Evolutionary conservation across 1,284 basidiomycete genomes (phyloP).

Genomic region (Farysia itapuensis): DNA sequence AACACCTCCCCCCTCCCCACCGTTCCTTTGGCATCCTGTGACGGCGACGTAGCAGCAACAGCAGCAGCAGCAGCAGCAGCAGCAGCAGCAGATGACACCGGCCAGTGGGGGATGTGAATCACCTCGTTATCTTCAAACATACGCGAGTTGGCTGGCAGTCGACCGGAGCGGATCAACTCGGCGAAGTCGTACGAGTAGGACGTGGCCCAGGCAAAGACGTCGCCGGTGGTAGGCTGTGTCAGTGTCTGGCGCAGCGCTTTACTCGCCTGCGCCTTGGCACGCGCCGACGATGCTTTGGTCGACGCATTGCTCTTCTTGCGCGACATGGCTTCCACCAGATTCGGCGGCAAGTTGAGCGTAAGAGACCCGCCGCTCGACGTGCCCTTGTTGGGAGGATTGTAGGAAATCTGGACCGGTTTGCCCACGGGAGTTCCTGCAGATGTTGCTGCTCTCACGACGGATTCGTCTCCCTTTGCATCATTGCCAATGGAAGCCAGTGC

Average conservation of each 20-base stretch:
- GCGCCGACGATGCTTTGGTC: conserved; percentile 28
- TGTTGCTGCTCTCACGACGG: too few relatives aligned
- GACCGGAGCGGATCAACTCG: conserved; percentile 32
- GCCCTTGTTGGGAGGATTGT: conserved; percentile 24
- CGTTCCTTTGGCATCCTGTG: not conserved
- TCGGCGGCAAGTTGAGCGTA: conserved; percentile 33
- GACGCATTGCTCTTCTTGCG: conserved; percentile 12
- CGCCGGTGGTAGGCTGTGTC: conserved; percentile 27
- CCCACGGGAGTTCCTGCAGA: too few relatives aligned
- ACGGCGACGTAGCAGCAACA: not conserved
- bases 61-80: not conserved
- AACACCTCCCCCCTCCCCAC: conserved; percentile 46
- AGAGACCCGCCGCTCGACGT: conserved; percentile 18
- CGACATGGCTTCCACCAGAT: conserved; percentile 30
- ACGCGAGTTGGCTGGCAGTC: conserved; percentile 40
- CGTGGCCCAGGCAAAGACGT: conserved; percentile 52
- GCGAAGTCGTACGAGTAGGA: conserved; percentile 51
- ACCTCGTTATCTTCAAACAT: conserved; percentile 55
- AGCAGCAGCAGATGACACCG: conserved; percentile 3
- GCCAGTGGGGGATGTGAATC: conserved; percentile 55
- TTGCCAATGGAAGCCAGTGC: too few relatives aligned
- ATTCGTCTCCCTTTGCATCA: too few relatives aligned
- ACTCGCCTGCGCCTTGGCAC: conserved; percentile 30
- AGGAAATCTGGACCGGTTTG: conserved; percentile 31
- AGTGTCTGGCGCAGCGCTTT: conserved; percentile 31